These are phyloP conservation scores for Trypanosoma grayi DNA, from an alignment of 208 protist genomes.

Conservation along the genomic window DNA sequence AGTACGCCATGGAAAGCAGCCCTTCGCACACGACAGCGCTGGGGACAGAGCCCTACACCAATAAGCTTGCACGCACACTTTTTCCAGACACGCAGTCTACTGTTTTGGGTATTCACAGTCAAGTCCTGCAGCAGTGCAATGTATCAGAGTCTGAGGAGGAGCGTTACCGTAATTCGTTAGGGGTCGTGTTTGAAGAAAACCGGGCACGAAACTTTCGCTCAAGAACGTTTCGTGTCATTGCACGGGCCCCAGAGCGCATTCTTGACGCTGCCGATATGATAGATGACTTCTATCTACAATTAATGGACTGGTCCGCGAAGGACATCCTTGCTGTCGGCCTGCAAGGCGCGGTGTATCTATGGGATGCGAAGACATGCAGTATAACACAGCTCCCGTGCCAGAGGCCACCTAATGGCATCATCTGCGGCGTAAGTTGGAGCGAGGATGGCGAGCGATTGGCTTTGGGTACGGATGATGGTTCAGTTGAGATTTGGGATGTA, in stretches of 20 bases:
- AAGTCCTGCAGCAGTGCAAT: conserved; percentile 20
- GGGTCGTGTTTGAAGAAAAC: conserved; percentile 85
- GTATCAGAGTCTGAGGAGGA: conserved; percentile 33
- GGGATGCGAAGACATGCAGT: conserved; percentile 93
- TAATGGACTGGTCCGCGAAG: conserved; percentile 96
- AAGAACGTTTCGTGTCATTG: conserved; percentile 84
- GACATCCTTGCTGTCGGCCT: conserved; percentile 96
- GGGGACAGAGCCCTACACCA: conserved; percentile 80
- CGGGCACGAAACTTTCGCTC: conserved; percentile 77
- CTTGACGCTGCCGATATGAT: conserved; percentile 98
- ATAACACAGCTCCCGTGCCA: conserved; percentile 90
- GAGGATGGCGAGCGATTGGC: conserved; percentile 88
- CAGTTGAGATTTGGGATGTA: conserved; percentile 93
- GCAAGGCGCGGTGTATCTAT: conserved; percentile 96
- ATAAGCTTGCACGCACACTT: conserved; percentile 65
- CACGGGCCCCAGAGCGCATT: conserved; percentile 93
- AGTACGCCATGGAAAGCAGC: conserved; percentile 13
- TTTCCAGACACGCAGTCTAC: conserved; percentile 70
- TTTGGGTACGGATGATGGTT: conserved; percentile 82
- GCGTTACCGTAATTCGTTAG: conserved; percentile 62
- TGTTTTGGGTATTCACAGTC: conserved; percentile 57
- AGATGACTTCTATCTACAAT: conserved; percentile 99
- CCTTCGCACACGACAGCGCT: conserved; percentile 5
- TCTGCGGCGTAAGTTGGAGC: conserved; percentile 94
- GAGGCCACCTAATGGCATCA: conserved; percentile 43